Evolutionary conservation across 208 protist genomes (phyloP).

Genomic region (Jaenimonas drosophilae): DNA sequence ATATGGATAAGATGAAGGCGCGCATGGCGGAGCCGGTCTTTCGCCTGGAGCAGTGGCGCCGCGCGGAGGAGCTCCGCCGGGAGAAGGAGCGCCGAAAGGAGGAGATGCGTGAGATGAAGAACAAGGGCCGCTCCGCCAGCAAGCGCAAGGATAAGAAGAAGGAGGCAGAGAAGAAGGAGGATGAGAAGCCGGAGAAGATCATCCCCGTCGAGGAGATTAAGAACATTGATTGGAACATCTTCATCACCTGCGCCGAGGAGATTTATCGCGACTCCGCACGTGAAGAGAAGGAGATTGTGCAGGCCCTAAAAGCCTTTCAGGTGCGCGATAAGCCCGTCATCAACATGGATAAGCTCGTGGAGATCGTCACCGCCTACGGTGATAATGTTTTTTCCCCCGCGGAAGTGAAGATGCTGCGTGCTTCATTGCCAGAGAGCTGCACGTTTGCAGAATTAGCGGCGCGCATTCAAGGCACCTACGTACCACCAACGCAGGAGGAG

Average conservation of each 20-base stretch:
- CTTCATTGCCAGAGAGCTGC: slow-evolving; percentile 36
- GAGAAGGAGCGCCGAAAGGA: slow-evolving; percentile 75
- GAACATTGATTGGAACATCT: slow-evolving; percentile 91
- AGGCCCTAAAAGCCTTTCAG: slow-evolving; percentile 52
- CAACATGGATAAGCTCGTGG: slow-evolving; percentile 41
- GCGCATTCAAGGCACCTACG: slow-evolving; percentile 80
- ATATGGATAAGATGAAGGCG: slow-evolving; percentile 73
- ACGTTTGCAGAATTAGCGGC: slow-evolving; percentile 54
- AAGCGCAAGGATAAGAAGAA: slow-evolving; percentile 1
- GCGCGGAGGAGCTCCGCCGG: slow-evolving; percentile 65
- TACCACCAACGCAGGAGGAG: slow-evolving; percentile 64
- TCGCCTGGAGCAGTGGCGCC: slow-evolving; percentile 75
- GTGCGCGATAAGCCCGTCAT: slow-evolving; percentile 4
- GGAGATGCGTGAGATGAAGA: slow-evolving; percentile 51
- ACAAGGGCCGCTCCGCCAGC: slow-evolving; percentile 7
- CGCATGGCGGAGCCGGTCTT: slow-evolving; percentile 69
- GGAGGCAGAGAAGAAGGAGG: slow-evolving; percentile 12
- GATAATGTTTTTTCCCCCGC: slow-evolving; percentile 71
- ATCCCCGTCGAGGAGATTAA: slow-evolving; percentile 84
- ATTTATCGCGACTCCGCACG: slow-evolving; percentile 63
- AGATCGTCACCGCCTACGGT: slow-evolving; percentile 68
- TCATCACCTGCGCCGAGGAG: slow-evolving; percentile 77
- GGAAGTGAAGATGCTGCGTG: slow-evolving; percentile 58
- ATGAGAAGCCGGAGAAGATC: slow-evolving; percentile 32
- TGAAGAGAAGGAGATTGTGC: slow-evolving; percentile 54